Conservation (phyloP, 306 rosid genomes). For the Trichosanthes cucumerina region DNA sequence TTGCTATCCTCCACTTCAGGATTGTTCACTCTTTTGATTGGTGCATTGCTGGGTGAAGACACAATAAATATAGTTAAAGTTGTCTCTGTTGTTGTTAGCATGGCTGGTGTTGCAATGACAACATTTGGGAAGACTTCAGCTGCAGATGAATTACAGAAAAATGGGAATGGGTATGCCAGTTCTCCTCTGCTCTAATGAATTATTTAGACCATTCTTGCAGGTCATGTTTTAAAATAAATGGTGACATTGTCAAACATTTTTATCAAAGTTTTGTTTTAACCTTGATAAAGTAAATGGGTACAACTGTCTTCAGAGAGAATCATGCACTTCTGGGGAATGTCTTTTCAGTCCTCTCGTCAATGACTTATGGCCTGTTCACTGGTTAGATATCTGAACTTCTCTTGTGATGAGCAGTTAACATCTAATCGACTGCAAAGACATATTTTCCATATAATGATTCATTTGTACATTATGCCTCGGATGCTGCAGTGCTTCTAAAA, state of each 20-base stretch:
- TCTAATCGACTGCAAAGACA: not conserved
- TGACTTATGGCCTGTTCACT: conserved; percentile 21
- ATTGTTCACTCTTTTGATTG: conserved; percentile 18
- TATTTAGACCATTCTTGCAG: not conserved
- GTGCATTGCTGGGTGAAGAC: conserved; percentile 20
- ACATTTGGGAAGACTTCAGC: conserved; percentile 17
- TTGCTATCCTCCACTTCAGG: conserved; percentile 25
- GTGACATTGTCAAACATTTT: not conserved
- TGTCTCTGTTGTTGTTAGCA: conserved; percentile 19
- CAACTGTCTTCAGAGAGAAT: conserved; percentile 7
- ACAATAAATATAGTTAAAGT: conserved; percentile 14
- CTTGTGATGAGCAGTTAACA: not conserved
- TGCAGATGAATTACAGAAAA: conserved; percentile 1
- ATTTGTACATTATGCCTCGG: not conserved
- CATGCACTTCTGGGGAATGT: conserved; percentile 13
- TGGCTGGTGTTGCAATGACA: conserved; percentile 27
- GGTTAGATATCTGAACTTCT: conserved; percentile 9
- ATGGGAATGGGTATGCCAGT: conserved; percentile 2
- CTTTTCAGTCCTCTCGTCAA: conserved; percentile 18
- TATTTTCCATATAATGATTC: not conserved
- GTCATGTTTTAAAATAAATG: not conserved
- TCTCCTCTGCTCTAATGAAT: not conserved
- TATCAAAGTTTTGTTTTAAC: not conserved
- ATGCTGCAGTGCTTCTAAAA: conserved; percentile 19
- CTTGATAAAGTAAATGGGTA: not conserved